Evolutionary conservation across 495 filamentous ascomycete species (phyloP).

Genomic region (Platismatia glauca): DNA sequence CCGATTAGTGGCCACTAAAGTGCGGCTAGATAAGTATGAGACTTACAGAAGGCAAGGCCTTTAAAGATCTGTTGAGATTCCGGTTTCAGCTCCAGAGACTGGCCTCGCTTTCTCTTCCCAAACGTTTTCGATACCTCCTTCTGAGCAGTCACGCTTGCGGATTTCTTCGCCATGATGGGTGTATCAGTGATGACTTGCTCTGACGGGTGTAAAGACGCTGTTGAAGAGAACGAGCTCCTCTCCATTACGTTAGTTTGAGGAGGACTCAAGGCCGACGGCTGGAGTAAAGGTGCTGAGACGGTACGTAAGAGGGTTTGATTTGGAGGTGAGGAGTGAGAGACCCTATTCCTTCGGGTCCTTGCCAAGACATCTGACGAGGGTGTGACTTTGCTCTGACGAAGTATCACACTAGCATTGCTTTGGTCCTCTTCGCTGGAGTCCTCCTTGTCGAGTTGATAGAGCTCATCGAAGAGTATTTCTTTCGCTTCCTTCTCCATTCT

Average conservation of each 20-base stretch:
- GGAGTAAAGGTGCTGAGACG: conserved; percentile 14
- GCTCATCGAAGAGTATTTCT: conserved; percentile 37
- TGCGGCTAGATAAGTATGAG: not conserved
- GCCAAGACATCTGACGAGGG: not conserved
- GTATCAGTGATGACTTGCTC: not conserved
- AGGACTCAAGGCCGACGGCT: not conserved
- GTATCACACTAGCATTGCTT: conserved; percentile 15
- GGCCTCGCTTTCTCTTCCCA: conserved; percentile 42
- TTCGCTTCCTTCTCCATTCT: conserved; percentile 28
- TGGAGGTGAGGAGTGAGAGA: not conserved
- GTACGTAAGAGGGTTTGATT: conserved; percentile 4
- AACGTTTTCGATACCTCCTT: conserved; percentile 28
- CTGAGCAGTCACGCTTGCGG: not conserved
- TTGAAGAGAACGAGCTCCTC: conserved; percentile 1
- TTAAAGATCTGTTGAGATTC: conserved; percentile 58
- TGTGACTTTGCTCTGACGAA: conserved; percentile 2
- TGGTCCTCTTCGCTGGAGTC: conserved; percentile 31
- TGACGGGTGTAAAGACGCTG: not conserved
- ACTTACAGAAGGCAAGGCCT: conserved; percentile 52
- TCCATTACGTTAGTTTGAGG: conserved; percentile 1
- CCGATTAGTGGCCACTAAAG: not conserved
- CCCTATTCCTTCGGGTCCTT: not conserved
- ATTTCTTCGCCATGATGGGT: not conserved
- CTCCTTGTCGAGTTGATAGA: conserved; percentile 38
- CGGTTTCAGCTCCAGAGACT: conserved; percentile 38